Base-by-base conservation (phyloP, 768 basidiomycete genomes). In the Grammothele lineata region DNA sequence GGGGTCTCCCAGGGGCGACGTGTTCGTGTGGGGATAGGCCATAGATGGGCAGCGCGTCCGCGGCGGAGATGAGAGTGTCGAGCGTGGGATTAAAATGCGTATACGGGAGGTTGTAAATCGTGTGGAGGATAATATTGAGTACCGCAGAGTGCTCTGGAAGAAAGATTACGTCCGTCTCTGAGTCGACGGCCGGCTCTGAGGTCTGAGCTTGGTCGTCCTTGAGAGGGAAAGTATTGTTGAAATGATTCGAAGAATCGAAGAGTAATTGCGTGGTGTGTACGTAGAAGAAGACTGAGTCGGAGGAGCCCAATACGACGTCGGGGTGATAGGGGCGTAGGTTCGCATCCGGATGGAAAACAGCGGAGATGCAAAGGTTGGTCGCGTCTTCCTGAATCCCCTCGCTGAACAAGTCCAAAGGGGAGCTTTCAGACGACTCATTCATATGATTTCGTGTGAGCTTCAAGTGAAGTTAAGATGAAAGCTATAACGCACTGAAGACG, bases 101-200 rank as follows among this genome's bases (percentile, higher is more conserved):
- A 46, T 53, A 63, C 1, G 64, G 53, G 18, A 64, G 22, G 44
- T 54, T 46, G 45, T 69, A 69, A 35, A 68, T 46, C 5, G 51
- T 50, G 45, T 68, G 68, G 24, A 70, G 53, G 18, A 70, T 35
- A 44, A 69, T 45, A 52, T 66, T 65, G 37, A 70, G 52, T 0
- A 61, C 54, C 1, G 35, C 15, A 2, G 68, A 4, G 27, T 75
- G 57, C 52, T 87, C 82, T 5, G 27, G 14, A 7, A 30, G 27
- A 30, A 14, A 14, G n/a, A 30, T 14, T 30, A 14, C n/a, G n/a
- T n/a, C n/a, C n/a, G n/a, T n/a, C 33, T 87, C 8, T 30, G 27
- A 30, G 24, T 88, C 62, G 47, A 26, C 38, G 62, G 11, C 74
- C 73, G 27, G 63, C 44, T 7, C 70, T 70, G 14, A 66, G 14